Conservation (phyloP, 345 rosid genomes). For the Eutrema heterophyllum region DNA sequence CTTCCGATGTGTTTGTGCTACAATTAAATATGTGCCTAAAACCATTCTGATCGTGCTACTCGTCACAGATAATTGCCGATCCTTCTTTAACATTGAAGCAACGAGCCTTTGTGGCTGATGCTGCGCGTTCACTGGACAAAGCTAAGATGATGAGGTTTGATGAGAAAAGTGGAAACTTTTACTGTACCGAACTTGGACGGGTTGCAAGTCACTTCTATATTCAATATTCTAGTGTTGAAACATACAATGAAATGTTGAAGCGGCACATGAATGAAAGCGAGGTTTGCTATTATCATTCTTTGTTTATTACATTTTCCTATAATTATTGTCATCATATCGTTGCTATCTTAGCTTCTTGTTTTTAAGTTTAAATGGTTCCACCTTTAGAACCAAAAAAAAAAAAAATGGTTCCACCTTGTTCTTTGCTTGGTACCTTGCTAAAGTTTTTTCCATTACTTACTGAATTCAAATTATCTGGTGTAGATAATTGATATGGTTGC, state of each 20-base stretch:
- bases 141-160: constrained; percentile 99
- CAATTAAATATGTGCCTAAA: constrained; percentile 1
- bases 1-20: neutral
- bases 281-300: constrained; percentile 42
- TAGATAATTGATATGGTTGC: constrained; percentile 97
- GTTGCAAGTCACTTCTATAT: constrained; percentile 98
- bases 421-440: constrained; percentile 7
- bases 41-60: constrained; percentile 16
- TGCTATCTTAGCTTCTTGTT: constrained; percentile 10
- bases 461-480: constrained; percentile 23
- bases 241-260: constrained; percentile 89
- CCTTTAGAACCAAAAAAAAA: neutral
- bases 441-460: neutral
- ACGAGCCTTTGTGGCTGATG: constrained; percentile 88
- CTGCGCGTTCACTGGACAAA: constrained; percentile 94
- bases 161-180: constrained; percentile 97
- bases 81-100: constrained; percentile 79
- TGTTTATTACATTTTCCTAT: constrained; percentile 9
- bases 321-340: neutral
- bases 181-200: constrained; percentile 97
- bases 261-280: constrained; percentile 94
- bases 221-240: constrained; percentile 96
- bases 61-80: constrained; percentile 78
- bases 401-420: neutral
- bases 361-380: neutral